A percentile compares a stretch with the other conserved stretches of the same genome.
Evolutionary conservation across 2,329 filamentous ascomycete species (phyloP).

Genomic region (Aspergillus felis): DNA sequence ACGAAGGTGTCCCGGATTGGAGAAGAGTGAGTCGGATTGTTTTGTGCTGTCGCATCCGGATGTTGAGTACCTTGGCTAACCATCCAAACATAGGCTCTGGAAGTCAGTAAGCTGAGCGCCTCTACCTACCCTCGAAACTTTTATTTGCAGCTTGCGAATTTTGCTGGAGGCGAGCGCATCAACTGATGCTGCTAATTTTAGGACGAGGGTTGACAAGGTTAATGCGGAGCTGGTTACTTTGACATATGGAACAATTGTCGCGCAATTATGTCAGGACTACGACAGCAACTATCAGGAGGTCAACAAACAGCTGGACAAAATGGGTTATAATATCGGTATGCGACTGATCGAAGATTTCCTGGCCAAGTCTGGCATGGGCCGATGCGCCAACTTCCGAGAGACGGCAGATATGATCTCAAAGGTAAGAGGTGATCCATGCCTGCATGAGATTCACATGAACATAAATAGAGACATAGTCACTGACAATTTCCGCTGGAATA

Average conservation of each 20-base stretch:
- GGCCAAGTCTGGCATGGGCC: conserved; percentile 85
- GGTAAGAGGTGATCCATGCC: conserved; percentile 45
- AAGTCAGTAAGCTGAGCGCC: conserved; percentile 62
- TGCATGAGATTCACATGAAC: background rate
- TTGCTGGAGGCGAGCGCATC: background rate
- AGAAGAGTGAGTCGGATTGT: conserved; percentile 61
- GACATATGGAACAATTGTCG: conserved; percentile 96
- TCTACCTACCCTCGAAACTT: background rate
- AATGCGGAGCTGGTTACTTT: conserved; percentile 96
- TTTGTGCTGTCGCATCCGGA: background rate
- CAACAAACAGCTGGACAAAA: conserved; percentile 96
- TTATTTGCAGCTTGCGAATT: background rate
- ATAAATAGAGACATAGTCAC: background rate
- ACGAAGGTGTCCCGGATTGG: conserved; percentile 66
- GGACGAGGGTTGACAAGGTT: conserved; percentile 93
- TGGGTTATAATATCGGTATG: conserved; percentile 98
- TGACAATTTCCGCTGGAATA: conserved; percentile 35
- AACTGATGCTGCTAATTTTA: conserved; percentile 39
- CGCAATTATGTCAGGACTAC: conserved; percentile 94
- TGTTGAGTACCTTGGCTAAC: conserved; percentile 24
- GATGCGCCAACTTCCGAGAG: conserved; percentile 89
- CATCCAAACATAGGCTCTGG: conserved; percentile 66
- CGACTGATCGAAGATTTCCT: conserved; percentile 96
- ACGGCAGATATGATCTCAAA: conserved; percentile 96
- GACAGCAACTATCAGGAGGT: conserved; percentile 91